Percentiles rank a stretch among this genome's conserved stretches.
phyloP scores from a whole-genome alignment of 2,329 filamentous ascomycete genomes.

The Phaeophleospora eucalypticola region DNA sequence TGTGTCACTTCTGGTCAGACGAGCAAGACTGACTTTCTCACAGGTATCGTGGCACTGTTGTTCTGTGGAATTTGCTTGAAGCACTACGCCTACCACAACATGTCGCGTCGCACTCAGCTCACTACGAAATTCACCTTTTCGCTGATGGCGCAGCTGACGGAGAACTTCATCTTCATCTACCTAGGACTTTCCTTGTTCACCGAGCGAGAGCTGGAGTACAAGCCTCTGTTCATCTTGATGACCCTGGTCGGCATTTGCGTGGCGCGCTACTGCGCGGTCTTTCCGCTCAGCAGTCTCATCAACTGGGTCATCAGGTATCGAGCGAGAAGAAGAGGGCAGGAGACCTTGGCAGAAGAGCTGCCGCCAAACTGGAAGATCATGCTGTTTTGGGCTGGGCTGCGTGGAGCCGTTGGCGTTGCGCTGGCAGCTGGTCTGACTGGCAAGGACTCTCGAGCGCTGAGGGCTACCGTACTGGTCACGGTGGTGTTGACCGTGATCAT shows the following conservation, averaged over 20 bases:
- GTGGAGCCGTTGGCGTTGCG: constrained; percentile 92
- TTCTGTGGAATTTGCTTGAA: constrained; percentile 99
- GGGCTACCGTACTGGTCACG: constrained; percentile 93
- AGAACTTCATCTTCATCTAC: constrained; percentile 99
- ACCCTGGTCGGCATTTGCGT: constrained; percentile 88
- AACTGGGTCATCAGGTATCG: constrained; percentile 91
- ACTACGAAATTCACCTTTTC: constrained; percentile 98
- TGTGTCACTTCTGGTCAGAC: not conserved
- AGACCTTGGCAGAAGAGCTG: constrained; percentile 73
- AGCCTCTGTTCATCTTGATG: constrained; percentile 91
- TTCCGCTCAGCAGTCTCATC: constrained; percentile 82
- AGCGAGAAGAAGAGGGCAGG: constrained; percentile 68
- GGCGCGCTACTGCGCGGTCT: constrained; percentile 89
- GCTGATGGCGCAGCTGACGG: constrained; percentile 86
- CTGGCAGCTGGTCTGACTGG: constrained; percentile 84
- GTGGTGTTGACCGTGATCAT: constrained; percentile 98
- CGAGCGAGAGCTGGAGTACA: constrained; percentile 80
- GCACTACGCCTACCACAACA: constrained; percentile 99
- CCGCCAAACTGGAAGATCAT: constrained; percentile 97
- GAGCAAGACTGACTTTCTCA: not conserved
- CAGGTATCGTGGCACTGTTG: constrained; percentile 89
- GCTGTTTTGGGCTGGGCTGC: constrained; percentile 98
- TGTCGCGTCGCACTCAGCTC: constrained; percentile 94
- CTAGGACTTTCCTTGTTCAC: constrained; percentile 92
- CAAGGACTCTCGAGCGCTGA: constrained; percentile 66